Evolutionary conservation across 805 yeast genomes (phyloP).

Genomic region (Metschnikowia lunata): DNA sequence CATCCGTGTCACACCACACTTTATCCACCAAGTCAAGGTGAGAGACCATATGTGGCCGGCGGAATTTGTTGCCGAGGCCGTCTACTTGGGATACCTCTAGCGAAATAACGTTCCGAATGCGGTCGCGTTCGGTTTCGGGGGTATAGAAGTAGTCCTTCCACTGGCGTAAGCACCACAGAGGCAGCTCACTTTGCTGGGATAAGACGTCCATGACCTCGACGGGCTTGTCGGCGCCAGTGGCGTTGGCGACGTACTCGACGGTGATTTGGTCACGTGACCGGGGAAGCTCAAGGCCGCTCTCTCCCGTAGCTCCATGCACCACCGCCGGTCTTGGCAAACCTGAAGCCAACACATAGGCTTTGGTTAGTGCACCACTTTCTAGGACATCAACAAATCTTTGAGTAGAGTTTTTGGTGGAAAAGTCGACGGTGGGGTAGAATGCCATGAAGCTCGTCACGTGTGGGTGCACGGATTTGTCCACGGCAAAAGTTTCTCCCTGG

Average conservation of each 20-base stretch:
- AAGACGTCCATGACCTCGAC: conserved; percentile 88
- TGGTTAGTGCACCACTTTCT: conserved; percentile 31
- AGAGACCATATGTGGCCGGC: conserved; percentile 63
- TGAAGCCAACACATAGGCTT: conserved; percentile 30
- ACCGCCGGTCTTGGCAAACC: conserved; percentile 44
- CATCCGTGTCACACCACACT: conserved; percentile 46
- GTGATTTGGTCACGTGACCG: conserved; percentile 33
- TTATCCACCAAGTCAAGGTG: conserved; percentile 64
- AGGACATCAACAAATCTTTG: conserved; percentile 23
- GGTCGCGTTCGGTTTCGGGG: conserved; percentile 45
- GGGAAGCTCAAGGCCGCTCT: conserved; percentile 55
- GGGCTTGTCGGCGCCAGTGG: conserved; percentile 57
- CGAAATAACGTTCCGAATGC: conserved; percentile 76
- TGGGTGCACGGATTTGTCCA: conserved; percentile 44
- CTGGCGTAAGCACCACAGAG: conserved; percentile 62
- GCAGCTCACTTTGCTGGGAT: conserved; percentile 61
- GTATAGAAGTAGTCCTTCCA: conserved; percentile 72
- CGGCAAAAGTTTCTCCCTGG: conserved; percentile 58
- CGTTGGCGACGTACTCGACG: conserved; percentile 51
- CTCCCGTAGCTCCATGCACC: conserved; percentile 29
- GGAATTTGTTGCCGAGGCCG: conserved; percentile 42
- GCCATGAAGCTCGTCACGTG: conserved; percentile 39
- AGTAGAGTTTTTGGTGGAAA: conserved; percentile 1
- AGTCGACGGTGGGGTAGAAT: conserved; percentile 13
- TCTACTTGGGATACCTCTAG: conserved; percentile 65